These are phyloP conservation scores for Lachancea sp. DNA, from an alignment of 805 yeast species.

Conservation along the genomic window DNA sequence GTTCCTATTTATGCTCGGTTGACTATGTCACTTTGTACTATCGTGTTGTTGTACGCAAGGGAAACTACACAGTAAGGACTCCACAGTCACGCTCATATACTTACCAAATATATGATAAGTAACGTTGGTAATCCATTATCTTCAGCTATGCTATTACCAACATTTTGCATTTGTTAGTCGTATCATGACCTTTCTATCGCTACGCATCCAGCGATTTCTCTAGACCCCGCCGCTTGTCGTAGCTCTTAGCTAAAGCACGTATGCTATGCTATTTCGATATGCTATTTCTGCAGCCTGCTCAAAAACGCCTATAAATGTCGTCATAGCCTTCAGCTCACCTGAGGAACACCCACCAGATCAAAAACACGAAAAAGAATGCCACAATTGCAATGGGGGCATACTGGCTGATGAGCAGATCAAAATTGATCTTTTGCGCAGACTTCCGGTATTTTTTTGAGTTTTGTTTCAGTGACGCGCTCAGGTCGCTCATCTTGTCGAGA, in stretches of 20 bases:
- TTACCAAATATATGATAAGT: too few relatives aligned
- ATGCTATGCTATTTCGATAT: too few relatives aligned
- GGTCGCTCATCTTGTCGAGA: conserved; percentile 83
- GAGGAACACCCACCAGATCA: conserved; percentile 77
- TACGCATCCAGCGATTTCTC: too few relatives aligned
- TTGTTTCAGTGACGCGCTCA: conserved; percentile 69
- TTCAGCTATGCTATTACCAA: too few relatives aligned
- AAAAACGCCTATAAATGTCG: neutral
- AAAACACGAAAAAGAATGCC: conserved; percentile 62
- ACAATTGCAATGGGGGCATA: conserved; percentile 81
- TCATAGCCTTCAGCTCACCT: conserved; percentile 23
- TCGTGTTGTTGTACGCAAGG: neutral
- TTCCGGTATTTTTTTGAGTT: conserved; percentile 84
- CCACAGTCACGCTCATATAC: too few relatives aligned
- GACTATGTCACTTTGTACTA: conserved; percentile 1
- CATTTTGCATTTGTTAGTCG: too few relatives aligned
- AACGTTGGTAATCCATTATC: too few relatives aligned
- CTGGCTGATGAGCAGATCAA: conserved; percentile 82
- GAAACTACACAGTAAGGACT: too few relatives aligned
- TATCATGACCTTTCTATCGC: too few relatives aligned
- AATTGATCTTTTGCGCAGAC: conserved; percentile 84
- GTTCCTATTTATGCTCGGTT: neutral
- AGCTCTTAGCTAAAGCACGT: too few relatives aligned
- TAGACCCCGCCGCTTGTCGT: too few relatives aligned
- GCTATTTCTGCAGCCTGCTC: neutral